These are phyloP conservation scores for Aspergillus pseudoviridinutans DNA, from an alignment of 2,329 filamentous ascomycete species.

Conservation along the genomic window DNA sequence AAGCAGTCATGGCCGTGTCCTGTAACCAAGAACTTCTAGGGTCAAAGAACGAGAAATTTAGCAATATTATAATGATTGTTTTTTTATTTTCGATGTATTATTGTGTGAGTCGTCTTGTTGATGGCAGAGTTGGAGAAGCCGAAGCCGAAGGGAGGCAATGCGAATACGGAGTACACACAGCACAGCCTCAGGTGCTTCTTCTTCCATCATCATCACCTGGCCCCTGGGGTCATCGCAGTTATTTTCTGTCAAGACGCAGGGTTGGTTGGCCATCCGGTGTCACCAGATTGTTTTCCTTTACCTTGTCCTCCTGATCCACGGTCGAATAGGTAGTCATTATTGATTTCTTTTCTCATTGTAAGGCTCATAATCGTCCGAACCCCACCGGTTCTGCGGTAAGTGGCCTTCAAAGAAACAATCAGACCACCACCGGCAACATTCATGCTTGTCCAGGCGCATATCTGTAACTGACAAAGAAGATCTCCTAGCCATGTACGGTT, in stretches of 20 bases:
- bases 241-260: neutral
- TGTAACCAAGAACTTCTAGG: neutral
- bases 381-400: neutral
- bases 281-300: neutral
- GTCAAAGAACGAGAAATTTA: neutral
- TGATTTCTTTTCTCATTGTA: neutral
- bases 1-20: neutral
- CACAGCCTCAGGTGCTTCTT: neutral
- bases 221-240: neutral
- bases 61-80: neutral
- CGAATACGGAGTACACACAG: neutral
- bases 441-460: neutral
- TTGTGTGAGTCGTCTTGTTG: neutral
- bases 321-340: neutral
- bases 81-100: neutral
- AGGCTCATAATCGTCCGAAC: neutral
- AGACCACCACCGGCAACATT: neutral
- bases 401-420: neutral
- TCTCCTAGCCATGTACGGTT: conserved; percentile 31
- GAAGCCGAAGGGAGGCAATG: neutral
- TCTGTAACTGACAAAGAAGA: neutral
- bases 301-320: neutral
- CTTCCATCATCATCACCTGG: neutral
- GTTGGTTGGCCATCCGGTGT: neutral
- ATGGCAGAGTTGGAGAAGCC: neutral